Evolutionary conservation across 495 filamentous ascomycete species (phyloP).

Genomic region (Aspergillus coremiiformis): DNA sequence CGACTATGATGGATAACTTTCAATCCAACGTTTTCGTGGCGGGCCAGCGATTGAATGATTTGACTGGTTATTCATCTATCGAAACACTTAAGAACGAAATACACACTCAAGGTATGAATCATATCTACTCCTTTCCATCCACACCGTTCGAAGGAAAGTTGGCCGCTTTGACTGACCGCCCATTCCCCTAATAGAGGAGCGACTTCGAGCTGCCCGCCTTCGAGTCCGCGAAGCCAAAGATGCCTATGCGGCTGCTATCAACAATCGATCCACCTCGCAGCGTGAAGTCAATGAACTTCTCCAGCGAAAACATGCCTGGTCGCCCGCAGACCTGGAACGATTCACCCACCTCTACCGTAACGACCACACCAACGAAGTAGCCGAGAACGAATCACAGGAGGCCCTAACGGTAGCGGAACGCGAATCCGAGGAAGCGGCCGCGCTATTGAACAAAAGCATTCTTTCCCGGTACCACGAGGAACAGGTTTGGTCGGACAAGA

Average conservation of each 20-base stretch:
- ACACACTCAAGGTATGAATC: conserved; percentile 50
- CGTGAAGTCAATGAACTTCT: conserved; percentile 92
- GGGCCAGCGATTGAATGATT: conserved; percentile 79
- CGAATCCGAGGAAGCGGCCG: conserved; percentile 65
- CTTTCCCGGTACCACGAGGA: conserved; percentile 94
- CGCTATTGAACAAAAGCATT: conserved; percentile 68
- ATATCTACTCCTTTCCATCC: background rate
- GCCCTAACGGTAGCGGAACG: conserved; percentile 66
- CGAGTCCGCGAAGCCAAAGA: conserved; percentile 64
- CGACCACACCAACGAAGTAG: conserved; percentile 88
- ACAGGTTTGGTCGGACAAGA: conserved; percentile 98
- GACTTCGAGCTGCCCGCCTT: conserved; percentile 54
- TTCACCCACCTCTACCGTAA: conserved; percentile 89
- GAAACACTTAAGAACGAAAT: conserved; percentile 77
- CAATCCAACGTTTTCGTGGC: conserved; percentile 78
- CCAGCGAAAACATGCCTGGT: conserved; percentile 90
- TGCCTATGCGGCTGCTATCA: conserved; percentile 68
- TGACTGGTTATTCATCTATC: conserved; percentile 92
- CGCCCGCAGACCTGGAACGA: conserved; percentile 76
- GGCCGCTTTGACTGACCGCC: background rate
- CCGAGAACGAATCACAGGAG: conserved; percentile 67
- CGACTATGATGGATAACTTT: conserved; percentile 75
- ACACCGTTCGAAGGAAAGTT: background rate
- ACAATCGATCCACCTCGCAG: conserved; percentile 74
- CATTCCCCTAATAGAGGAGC: conserved; percentile 41